Evolutionary conservation across 257 asterid genomes (phyloP), one percentile per base, ranked within the genome.

Genomic region (Solanum clarkiae): DNA sequence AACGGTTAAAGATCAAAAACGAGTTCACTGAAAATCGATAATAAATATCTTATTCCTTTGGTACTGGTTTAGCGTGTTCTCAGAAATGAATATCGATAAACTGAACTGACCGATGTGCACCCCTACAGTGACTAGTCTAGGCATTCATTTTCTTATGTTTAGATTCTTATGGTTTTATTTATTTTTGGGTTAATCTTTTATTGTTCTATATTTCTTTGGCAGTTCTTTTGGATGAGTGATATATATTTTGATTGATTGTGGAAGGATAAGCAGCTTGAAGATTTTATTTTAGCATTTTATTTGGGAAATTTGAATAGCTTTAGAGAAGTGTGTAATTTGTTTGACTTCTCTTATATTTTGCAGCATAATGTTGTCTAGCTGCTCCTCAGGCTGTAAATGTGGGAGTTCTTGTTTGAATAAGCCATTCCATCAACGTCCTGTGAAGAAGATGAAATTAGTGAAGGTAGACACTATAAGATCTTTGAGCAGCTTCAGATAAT

Each of bases 331-430:
- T 17, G 20, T 72, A 72, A 45, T 72, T 72, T 32, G 65, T 79
- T 79, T 26, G 65, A 79, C 83, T 79, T 29, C 54, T 53, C 17
- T 53, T 79, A 53, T 15, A 79, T 53, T 32, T 53, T 79, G 53
- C 93, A 97, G 98, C 85, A 88, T 94, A 97, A 90, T 97, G 88
- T 90, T 90, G 94, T 95, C 98, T 81, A 92, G 98, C 92, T 97
- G 99, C 91, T 94, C 98, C 72, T 91, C 96, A 51, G 93, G 90
- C 74, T 96, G 99, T 91, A 91, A 95, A 86, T 96, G 99, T 90
- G 98, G 97, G 89, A 87, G 86, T 90, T 88, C 94, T 53, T 97
- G 98, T 87, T 85, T 93, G 86, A 97, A 97, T 91, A 97, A 93
- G 90, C 95, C 98, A 79, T 95, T 97, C 90, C 98, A 97, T 68